Percentiles rank a stretch among this genome's conserved stretches.
These are phyloP conservation scores for Colletotrichum sp. DNA, from an alignment of 2,329 filamentous ascomycete species.

Conservation along the genomic window DNA sequence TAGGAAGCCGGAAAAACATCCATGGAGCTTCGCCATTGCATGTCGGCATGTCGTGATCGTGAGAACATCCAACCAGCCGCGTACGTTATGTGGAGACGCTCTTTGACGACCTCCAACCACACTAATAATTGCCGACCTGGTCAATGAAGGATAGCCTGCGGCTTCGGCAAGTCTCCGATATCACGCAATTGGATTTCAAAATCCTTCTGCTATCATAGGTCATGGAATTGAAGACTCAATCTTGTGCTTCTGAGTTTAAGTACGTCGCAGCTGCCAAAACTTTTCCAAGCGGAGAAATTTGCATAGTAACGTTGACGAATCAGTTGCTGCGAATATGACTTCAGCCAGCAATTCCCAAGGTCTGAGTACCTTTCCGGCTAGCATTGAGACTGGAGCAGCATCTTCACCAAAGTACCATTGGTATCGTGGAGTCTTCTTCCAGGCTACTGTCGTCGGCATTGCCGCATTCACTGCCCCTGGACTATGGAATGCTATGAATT, in stretches of 20 bases:
- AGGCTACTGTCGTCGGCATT: conserved; percentile 29
- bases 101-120: background rate
- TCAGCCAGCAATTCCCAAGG: background rate
- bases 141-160: background rate
- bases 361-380: background rate
- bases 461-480: conserved; percentile 32
- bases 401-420: conserved; percentile 19
- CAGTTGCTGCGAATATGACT: background rate
- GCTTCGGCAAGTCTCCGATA: background rate
- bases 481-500: conserved; percentile 35
- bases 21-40: background rate
- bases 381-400: background rate
- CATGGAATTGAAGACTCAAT: background rate
- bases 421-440: conserved; percentile 32
- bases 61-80: background rate
- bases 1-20: background rate
- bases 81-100: background rate
- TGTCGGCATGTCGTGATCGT: conserved; percentile 8
- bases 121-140: background rate
- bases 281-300: background rate
- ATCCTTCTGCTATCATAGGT: background rate
- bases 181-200: background rate
- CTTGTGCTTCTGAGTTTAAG: background rate
- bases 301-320: background rate
- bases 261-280: background rate